Evolutionary conservation across 495 filamentous ascomycete genomes (phyloP).

Genomic region (Penicillium canariense): DNA sequence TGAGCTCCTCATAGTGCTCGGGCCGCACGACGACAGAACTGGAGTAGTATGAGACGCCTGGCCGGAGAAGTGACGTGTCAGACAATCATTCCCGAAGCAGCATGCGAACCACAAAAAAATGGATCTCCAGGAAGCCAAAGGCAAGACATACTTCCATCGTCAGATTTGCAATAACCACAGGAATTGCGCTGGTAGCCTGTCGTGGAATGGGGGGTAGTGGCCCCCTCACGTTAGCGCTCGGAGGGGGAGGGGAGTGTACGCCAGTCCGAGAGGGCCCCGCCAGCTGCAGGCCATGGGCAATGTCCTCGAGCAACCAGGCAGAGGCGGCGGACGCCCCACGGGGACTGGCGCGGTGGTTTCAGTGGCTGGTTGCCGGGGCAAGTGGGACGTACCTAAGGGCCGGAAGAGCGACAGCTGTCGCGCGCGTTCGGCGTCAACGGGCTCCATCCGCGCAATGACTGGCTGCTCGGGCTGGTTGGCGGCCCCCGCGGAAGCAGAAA

Average conservation of each 20-base stretch:
- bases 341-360: constrained; percentile 29
- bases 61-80: constrained; percentile 21
- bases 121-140: constrained; percentile 1
- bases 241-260: too few relatives aligned
- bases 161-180: constrained; percentile 57
- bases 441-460: constrained; percentile 26
- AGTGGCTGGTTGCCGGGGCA: constrained; percentile 35
- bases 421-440: constrained; percentile 47
- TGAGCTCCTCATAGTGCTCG: constrained; percentile 72
- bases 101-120: not conserved
- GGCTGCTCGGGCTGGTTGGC: constrained; percentile 5
- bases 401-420: constrained; percentile 48
- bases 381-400: constrained; percentile 44
- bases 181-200: constrained; percentile 51
- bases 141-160: constrained; percentile 49
- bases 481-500: constrained; percentile 19
- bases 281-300: too few relatives aligned
- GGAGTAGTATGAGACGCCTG: constrained; percentile 85
- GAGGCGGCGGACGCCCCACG: constrained; percentile 44
- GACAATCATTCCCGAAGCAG: constrained; percentile 7
- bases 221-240: too few relatives aligned
- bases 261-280: too few relatives aligned
- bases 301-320: constrained; percentile 15
- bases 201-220: constrained; percentile 7
- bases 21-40: constrained; percentile 64